A percentile compares a stretch with the other conserved stretches of the same genome.
Conservation (phyloP, 306 rosid genomes). For the Dalbergia cultrata region DNA sequence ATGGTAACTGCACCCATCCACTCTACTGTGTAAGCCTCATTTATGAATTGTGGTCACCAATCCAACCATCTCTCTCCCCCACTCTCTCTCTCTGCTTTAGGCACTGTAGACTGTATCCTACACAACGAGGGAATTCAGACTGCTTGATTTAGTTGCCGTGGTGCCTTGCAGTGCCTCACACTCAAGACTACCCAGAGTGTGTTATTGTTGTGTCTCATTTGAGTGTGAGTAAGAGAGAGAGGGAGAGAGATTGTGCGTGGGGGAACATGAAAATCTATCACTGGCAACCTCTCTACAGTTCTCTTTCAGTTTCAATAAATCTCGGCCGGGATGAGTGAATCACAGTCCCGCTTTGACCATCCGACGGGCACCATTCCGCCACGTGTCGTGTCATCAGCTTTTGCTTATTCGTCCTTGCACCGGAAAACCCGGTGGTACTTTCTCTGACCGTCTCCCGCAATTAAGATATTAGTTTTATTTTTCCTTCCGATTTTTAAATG, state of each 20-base stretch:
- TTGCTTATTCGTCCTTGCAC: slow-evolving; percentile 81
- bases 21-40: slow-evolving; percentile 50
- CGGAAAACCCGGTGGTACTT: slow-evolving; percentile 88
- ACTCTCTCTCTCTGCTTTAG: slow-evolving; percentile 29
- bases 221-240: slow-evolving; percentile 21
- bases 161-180: neutral
- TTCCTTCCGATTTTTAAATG: slow-evolving; percentile 23
- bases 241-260: slow-evolving; percentile 44
- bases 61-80: slow-evolving; percentile 2
- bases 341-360: slow-evolving; percentile 52
- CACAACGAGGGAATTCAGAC: slow-evolving; percentile 23
- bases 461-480: slow-evolving; percentile 25
- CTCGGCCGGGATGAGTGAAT: slow-evolving; percentile 48
- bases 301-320: slow-evolving; percentile 67
- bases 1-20: slow-evolving; percentile 82
- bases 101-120: slow-evolving; percentile 10
- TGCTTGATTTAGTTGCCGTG: slow-evolving; percentile 42
- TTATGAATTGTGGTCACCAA: slow-evolving; percentile 54
- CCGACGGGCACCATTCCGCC: slow-evolving; percentile 48
- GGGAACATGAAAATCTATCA: slow-evolving; percentile 69
- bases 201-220: neutral
- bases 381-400: slow-evolving; percentile 70
- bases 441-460: slow-evolving; percentile 63
- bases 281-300: slow-evolving; percentile 60
- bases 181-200: slow-evolving; percentile 5